Evolutionary conservation across 139 green algal genomes (phyloP), one percentile per base, ranked within the genome.

Genomic region (Pleodorina starrii): DNA sequence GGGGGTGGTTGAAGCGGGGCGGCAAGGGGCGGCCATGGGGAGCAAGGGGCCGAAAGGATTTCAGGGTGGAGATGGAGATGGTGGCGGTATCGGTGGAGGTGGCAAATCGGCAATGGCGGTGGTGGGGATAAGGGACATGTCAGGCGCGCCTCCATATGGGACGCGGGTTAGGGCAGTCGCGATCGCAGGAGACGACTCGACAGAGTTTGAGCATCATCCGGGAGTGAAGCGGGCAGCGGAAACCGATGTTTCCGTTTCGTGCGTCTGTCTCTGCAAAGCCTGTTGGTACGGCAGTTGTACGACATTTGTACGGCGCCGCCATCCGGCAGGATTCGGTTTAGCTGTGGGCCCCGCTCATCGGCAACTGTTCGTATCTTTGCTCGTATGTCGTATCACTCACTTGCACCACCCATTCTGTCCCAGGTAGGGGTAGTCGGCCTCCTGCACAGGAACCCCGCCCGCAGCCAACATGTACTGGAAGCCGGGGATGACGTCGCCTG

Each of bases 401-500:
- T 68, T 51, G 87, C 92, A 95, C 44, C 76, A 94, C 11, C 57
- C 77, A 83, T 95, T 95, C 50, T 92, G 76, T 6, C 84, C 92
- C 60, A 87, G 40, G 89, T 96, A 96, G 29, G 89, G 90, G 92
- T 96, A 96, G 42, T 90, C 92, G 16, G 89, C 84, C 77, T 95
- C 94, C 21, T 76, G 32, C 1, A 57, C 50, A 60, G 50, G 81
- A 14, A 80, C 73, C 16, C 93, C 93, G 12, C 91, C 92, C 6
- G 44, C 60, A 25, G 88, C 82, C 11, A 71, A 46, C 7, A 93
- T 50, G 76, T 93, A 92, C 40, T 90, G n/a, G 11, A 94, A 59
- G 29, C 88, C 89, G 11, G 72, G 59, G 72, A 91, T 88, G 29
- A 91, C 74, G 36, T 85, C 35, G 50, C 91, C 91, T 85, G 32